phyloP scores from a whole-genome alignment of 352 stramenopile genomes.

The Phytophthora lateralis region DNA sequence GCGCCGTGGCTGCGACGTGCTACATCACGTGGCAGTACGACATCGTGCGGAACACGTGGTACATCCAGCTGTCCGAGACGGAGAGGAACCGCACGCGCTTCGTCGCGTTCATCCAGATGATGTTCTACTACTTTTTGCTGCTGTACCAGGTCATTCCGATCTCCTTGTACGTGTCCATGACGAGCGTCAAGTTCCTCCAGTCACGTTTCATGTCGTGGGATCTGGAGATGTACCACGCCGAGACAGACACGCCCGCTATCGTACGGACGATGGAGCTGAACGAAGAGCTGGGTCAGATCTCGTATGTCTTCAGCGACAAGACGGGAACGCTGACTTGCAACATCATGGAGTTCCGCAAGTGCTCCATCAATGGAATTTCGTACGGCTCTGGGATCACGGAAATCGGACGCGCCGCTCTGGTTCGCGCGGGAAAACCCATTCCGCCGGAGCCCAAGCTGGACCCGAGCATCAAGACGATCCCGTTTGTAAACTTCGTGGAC shows the following conservation, averaged over 20 bases:
- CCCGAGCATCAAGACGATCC: conserved; percentile 53
- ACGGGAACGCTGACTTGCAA: conserved; percentile 94
- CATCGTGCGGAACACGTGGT: conserved; percentile 76
- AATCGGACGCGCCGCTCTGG: conserved; percentile 70
- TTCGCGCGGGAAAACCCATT: conserved; percentile 66
- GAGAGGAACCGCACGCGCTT: conserved; percentile 49
- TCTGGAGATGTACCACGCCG: conserved; percentile 90
- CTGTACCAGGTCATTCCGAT: conserved; percentile 94
- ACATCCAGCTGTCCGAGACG: conserved; percentile 54
- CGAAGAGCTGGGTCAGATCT: conserved; percentile 92
- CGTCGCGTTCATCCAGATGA: conserved; percentile 83
- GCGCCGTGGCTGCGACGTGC: conserved; percentile 66
- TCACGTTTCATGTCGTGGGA: conserved; percentile 89
- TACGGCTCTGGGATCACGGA: conserved; percentile 91
- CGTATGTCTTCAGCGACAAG: conserved; percentile 92
- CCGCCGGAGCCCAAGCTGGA: conserved; percentile 67
- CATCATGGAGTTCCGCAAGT: conserved; percentile 95
- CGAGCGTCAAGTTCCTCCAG: conserved; percentile 90
- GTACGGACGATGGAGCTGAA: conserved; percentile 90
- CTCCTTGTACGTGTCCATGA: conserved; percentile 94
- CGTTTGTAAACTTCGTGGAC: conserved; percentile 84
- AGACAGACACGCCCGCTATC: conserved; percentile 90
- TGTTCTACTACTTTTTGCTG: conserved; percentile 93
- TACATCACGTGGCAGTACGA: conserved; percentile 83
- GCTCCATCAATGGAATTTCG: conserved; percentile 89